phyloP scores from a whole-genome alignment of 441 rosid genomes.

The Viola pubescens region DNA sequence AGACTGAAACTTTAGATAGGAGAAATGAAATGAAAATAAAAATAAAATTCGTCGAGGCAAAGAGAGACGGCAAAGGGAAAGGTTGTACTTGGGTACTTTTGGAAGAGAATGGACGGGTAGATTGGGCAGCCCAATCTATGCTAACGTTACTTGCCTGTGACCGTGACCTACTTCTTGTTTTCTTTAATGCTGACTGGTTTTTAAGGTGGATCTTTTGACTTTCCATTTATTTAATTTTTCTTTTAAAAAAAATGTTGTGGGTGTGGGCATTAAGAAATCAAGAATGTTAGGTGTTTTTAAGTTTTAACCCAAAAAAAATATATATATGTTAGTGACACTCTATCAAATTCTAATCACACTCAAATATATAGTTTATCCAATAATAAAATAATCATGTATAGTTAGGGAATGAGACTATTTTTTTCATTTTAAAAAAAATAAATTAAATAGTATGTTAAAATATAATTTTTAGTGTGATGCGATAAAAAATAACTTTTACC shows the following conservation, averaged over 20 bases:
- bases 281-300: neutral
- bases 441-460: too few species aligned
- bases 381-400: too few species aligned
- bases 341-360: too few species aligned
- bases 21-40: slow-evolving; percentile 5
- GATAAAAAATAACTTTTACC: too few species aligned
- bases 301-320: too few species aligned
- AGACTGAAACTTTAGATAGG: slow-evolving; percentile 1
- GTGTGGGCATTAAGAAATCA: neutral
- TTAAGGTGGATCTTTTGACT: neutral
- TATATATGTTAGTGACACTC: too few species aligned
- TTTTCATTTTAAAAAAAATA: too few species aligned
- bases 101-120: slow-evolving; percentile 34
- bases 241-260: neutral
- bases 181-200: neutral
- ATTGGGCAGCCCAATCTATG: slow-evolving; percentile 23
- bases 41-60: slow-evolving; percentile 7
- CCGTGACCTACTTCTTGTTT: neutral
- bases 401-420: too few species aligned
- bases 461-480: too few species aligned
- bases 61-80: slow-evolving; percentile 25
- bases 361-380: too few species aligned
- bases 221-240: neutral
- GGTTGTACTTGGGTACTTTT: slow-evolving; percentile 21
- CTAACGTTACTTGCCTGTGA: slow-evolving; percentile 19